Evolutionary conservation across 805 yeast species (phyloP), one percentile per base, ranked within the genome.

Genomic region (Debaryomyces prosopidis): DNA sequence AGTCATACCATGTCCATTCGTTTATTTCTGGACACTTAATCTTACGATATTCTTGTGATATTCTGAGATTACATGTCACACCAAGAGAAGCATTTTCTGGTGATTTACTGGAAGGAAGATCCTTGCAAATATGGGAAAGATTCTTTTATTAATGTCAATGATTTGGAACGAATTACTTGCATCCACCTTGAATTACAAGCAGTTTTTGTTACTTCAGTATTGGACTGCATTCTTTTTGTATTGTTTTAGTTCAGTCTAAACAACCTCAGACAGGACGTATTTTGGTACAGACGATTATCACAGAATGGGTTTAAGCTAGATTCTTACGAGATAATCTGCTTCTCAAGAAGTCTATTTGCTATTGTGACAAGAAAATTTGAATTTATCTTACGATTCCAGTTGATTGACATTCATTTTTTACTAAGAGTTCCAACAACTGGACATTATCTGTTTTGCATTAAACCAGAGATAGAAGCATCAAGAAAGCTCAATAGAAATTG

Each of bases 101-200:
- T 0, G 60, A 59, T 1, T 60, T 80, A 2, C 80, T 80, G 0
- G 86, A 84, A 49, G 87, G 84, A 0, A 68, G 63, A 36, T 84
- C 68, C 47, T 58, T 92, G 34, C 98, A 95, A 56, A 75, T 94
- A 3, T 94, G 97, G 96, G 97, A 85, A 7, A 98, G 98, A 1
- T 90, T 89, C 63, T 78, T 89, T 53, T 57, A n/a, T n/a, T n/a
- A n/a, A n/a, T n/a, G n/a, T n/a, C n/a, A n/a, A n/a, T n/a, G n/a
- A n/a, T n/a, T n/a, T n/a, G n/a, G n/a, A n/a, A n/a, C n/a, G n/a
- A n/a, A n/a, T n/a, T n/a, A n/a, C n/a, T n/a, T n/a, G 76, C 84
- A 32, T 79, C 82, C 28, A 82, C 81, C 10, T 65, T 89, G 39
- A 83, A 87, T 56, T 84, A 68, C 51, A 75, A 80, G 43, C 87